These are phyloP conservation scores for Candida namnaoensis DNA, from an alignment of 805 yeast genomes.

Conservation along the genomic window DNA sequence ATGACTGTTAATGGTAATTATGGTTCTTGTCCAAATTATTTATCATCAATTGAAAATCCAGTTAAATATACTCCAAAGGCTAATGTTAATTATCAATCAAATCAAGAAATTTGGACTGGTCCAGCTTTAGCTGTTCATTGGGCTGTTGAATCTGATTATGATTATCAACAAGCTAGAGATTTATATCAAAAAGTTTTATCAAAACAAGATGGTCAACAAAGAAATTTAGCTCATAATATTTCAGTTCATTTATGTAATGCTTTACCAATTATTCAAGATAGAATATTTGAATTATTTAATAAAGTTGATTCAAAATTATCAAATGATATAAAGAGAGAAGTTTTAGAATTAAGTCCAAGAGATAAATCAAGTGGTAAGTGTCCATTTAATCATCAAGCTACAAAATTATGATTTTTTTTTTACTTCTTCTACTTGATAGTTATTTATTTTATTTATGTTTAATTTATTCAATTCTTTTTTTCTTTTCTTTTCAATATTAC, in stretches of 20 bases:
- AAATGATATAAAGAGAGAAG: slow-evolving; percentile 55
- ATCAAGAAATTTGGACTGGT: slow-evolving; percentile 77
- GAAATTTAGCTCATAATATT: slow-evolving; percentile 74
- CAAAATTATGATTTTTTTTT: neutral
- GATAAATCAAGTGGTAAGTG: neutral
- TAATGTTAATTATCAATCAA: slow-evolving; percentile 35
- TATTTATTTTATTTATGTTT: too few species aligned
- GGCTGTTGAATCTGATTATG: slow-evolving; percentile 59
- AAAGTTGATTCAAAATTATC: slow-evolving; percentile 69
- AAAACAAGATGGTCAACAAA: slow-evolving; percentile 75
- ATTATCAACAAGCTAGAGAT: slow-evolving; percentile 68
- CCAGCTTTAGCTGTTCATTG: slow-evolving; percentile 84
- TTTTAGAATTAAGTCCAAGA: slow-evolving; percentile 30
- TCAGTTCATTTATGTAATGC: slow-evolving; percentile 69
- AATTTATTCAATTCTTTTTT: too few species aligned
- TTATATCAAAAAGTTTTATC: slow-evolving; percentile 70
- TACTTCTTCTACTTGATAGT: too few species aligned
- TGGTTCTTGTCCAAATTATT: slow-evolving; percentile 72
- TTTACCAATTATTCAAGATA: slow-evolving; percentile 65
- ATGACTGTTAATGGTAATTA: slow-evolving; percentile 64
- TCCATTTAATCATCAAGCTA: neutral
- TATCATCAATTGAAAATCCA: slow-evolving; percentile 36
- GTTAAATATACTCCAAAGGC: slow-evolving; percentile 17
- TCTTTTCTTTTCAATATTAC: too few species aligned
- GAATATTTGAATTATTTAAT: slow-evolving; percentile 67